Evolutionary conservation across 805 yeast genomes (phyloP).

Genomic region (Candida silvatica): DNA sequence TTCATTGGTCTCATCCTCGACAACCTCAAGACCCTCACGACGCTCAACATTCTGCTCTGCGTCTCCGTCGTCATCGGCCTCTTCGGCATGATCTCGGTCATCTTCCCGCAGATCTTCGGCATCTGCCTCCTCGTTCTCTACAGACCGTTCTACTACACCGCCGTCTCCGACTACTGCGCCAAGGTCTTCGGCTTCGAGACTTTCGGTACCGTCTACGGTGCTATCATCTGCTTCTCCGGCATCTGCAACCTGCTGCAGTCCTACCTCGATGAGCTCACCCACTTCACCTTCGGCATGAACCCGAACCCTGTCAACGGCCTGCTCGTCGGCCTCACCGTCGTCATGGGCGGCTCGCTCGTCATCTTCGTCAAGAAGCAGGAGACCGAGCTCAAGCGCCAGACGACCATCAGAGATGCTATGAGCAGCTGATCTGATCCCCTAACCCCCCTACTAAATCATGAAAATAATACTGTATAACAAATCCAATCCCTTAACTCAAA

Average conservation of each 20-base stretch:
- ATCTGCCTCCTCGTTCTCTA: slow-evolving; percentile 67
- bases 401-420: slow-evolving; percentile 56
- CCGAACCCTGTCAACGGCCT: slow-evolving; percentile 70
- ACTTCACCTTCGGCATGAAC: slow-evolving; percentile 55
- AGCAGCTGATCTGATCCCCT: slow-evolving; percentile 10
- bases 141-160: slow-evolving; percentile 89
- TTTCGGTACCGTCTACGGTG: slow-evolving; percentile 87
- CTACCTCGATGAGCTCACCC: slow-evolving; percentile 61
- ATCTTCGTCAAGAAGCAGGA: slow-evolving; percentile 34
- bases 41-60: slow-evolving; percentile 40
- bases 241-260: slow-evolving; percentile 69
- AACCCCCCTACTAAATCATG: not conserved
- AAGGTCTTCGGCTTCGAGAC: slow-evolving; percentile 90
- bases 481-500: slow-evolving; percentile 1
- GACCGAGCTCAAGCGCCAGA: slow-evolving; percentile 35
- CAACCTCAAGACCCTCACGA: slow-evolving; percentile 53
- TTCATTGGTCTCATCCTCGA: slow-evolving; percentile 77
- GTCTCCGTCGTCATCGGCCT: slow-evolving; percentile 61
- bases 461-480: not conserved
- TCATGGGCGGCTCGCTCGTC: slow-evolving; percentile 40
- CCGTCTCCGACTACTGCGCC: slow-evolving; percentile 85
- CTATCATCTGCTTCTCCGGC: slow-evolving; percentile 77
- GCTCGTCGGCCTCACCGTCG: slow-evolving; percentile 44
- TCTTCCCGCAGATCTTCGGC: slow-evolving; percentile 53
- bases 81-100: slow-evolving; percentile 49